Evolutionary conservation across 805 yeast species (phyloP).

Genomic region (Kluyveromyces lactis): DNA sequence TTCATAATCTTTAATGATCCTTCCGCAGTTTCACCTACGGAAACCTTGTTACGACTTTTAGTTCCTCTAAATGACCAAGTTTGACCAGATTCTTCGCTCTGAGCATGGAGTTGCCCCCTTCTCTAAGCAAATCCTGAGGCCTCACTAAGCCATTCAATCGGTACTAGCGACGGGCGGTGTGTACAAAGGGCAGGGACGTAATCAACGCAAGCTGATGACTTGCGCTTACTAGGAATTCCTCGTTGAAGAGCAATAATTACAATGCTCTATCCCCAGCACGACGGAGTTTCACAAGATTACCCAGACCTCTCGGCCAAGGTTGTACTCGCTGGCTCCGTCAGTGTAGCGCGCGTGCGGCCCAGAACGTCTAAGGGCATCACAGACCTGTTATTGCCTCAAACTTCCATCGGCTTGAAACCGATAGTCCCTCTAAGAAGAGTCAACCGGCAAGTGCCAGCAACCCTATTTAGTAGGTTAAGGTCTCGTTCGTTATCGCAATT

Average conservation of each 20-base stretch:
- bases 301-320: conserved; percentile 35
- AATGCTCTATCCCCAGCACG: conserved; percentile 33
- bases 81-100: conserved; percentile 33
- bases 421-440: conserved; percentile 36
- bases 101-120: conserved; percentile 32
- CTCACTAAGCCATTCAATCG: conserved; percentile 39
- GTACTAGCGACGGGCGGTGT: conserved; percentile 38
- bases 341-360: conserved; percentile 43
- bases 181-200: conserved; percentile 41
- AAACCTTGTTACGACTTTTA: conserved; percentile 38
- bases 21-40: conserved; percentile 34
- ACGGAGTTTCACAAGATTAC: conserved; percentile 37
- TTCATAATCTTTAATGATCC: too few relatives aligned
- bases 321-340: conserved; percentile 38
- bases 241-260: conserved; percentile 39
- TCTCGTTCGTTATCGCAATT: conserved; percentile 42
- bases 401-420: conserved; percentile 37
- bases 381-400: conserved; percentile 40
- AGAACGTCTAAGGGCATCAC: conserved; percentile 41
- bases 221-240: conserved; percentile 41
- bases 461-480: conserved; percentile 36
- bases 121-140: conserved; percentile 32
- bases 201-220: conserved; percentile 39
- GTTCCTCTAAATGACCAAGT: conserved; percentile 40
- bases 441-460: conserved; percentile 32